A percentile compares a stretch with the other conserved stretches of the same genome.
Conservation (phyloP, 2,329 filamentous ascomycete genomes). For the Whalleya microplaca region DNA sequence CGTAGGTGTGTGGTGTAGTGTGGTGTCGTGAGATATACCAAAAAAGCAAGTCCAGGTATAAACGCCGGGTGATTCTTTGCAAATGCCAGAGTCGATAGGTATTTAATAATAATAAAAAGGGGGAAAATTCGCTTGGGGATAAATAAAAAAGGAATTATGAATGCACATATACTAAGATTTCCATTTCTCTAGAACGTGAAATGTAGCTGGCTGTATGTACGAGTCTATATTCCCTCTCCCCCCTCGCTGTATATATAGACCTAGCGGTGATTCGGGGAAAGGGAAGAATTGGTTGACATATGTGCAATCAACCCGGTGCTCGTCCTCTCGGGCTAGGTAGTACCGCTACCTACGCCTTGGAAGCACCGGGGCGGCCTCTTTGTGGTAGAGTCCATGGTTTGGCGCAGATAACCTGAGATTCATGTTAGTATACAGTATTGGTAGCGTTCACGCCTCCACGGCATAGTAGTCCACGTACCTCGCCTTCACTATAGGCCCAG, state of each 20-base stretch:
- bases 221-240: neutral
- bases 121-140: neutral
- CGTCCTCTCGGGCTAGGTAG: constrained; percentile 7
- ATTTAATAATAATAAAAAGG: neutral
- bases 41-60: neutral
- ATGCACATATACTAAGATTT: neutral
- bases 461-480: constrained; percentile 63
- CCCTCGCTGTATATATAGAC: neutral
- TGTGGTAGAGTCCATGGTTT: constrained; percentile 73
- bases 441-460: neutral
- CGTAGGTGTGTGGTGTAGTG: neutral
- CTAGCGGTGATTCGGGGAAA: neutral
- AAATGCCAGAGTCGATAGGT: neutral
- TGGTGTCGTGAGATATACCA: neutral
- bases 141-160: neutral
- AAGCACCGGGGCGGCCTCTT: constrained; percentile 43
- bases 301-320: constrained; percentile 14
- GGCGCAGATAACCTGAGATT: constrained; percentile 61
- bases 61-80: neutral
- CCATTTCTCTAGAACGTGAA: neutral
- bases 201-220: neutral
- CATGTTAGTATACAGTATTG: constrained; percentile 7
- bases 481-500: constrained; percentile 96
- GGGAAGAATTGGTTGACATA: constrained; percentile 4
- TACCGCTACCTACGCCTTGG: constrained; percentile 44